phyloP scores from a whole-genome alignment of 176 grass and related monocot species.

The Phoenix dactylifera region DNA sequence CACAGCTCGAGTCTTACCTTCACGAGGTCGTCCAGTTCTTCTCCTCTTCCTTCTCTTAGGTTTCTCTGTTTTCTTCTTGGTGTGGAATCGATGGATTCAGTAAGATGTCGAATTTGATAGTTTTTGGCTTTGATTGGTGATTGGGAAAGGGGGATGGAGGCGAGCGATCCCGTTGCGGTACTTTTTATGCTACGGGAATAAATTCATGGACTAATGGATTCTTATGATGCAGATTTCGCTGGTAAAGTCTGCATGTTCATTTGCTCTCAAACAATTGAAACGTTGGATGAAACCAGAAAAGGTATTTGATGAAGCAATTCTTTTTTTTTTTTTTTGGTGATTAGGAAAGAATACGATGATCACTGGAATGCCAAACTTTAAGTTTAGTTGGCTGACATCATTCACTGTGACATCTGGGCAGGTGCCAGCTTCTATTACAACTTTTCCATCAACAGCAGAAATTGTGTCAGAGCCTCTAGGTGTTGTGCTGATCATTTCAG shows the following conservation, averaged over 20 bases:
- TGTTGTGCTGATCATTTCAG: conserved; percentile 72
- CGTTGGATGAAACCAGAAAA: conserved; percentile 89
- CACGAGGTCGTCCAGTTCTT: conserved; percentile 41
- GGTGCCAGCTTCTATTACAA: conserved; percentile 49
- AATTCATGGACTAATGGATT: background rate
- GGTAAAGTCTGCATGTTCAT: conserved; percentile 41
- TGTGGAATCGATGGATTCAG: no score
- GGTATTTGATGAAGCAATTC: conserved; percentile 22
- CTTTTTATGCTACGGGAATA: no score
- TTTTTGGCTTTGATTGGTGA: no score
- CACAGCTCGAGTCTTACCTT: conserved; percentile 57
- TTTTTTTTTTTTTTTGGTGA: no score
- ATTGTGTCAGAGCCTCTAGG: conserved; percentile 79
- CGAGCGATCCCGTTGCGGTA: no score
- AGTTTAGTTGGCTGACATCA: background rate
- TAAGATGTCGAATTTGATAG: no score
- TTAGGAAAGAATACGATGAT: no score
- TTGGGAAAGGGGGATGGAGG: no score
- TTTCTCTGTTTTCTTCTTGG: background rate
- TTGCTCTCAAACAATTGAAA: conserved; percentile 59
- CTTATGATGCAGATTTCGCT: conserved; percentile 54
- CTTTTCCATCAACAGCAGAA: conserved; percentile 67
- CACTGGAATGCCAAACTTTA: background rate
- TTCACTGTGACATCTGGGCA: conserved; percentile 16
- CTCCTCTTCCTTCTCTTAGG: background rate